Percentiles rank a stretch among this genome's conserved stretches.
phyloP scores from a whole-genome alignment of 352 stramenopile genomes.

The Elongisporangium senticosum region DNA sequence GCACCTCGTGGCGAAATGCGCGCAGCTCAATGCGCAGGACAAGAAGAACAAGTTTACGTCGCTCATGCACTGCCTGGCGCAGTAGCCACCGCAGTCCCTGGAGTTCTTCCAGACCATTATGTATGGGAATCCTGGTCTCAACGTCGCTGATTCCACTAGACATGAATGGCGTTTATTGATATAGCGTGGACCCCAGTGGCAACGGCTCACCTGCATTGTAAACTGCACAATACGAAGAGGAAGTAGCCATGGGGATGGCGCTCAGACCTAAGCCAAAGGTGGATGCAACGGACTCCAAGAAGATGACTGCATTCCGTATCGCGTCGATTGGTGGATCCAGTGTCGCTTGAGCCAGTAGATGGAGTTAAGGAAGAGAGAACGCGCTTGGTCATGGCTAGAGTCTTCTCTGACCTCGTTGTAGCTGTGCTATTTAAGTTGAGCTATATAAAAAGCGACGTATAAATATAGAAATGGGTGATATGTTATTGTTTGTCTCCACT shows the following conservation, averaged over 20 bases:
- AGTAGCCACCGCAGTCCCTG: slow-evolving; percentile 56
- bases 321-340: no score
- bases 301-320: slow-evolving; percentile 71
- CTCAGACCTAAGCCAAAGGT: slow-evolving; percentile 56
- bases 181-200: not conserved
- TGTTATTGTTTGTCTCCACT: no score
- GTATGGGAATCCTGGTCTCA: slow-evolving; percentile 66
- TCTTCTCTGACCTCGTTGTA: no score
- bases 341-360: no score
- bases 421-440: no score
- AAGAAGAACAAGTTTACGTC: slow-evolving; percentile 77
- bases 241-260: slow-evolving; percentile 52
- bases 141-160: slow-evolving; percentile 47
- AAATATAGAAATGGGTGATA: no score
- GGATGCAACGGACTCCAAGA: slow-evolving; percentile 55
- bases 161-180: slow-evolving; percentile 15
- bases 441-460: no score
- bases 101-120: slow-evolving; percentile 60
- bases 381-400: no score
- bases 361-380: no score
- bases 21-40: slow-evolving; percentile 63
- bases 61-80: slow-evolving; percentile 66
- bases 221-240: slow-evolving; percentile 52
- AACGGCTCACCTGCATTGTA: no score
- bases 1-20: slow-evolving; percentile 60